These are phyloP conservation scores for Aureobasidium sp. DNA, from an alignment of 2,329 filamentous ascomycete species.

Conservation along the genomic window DNA sequence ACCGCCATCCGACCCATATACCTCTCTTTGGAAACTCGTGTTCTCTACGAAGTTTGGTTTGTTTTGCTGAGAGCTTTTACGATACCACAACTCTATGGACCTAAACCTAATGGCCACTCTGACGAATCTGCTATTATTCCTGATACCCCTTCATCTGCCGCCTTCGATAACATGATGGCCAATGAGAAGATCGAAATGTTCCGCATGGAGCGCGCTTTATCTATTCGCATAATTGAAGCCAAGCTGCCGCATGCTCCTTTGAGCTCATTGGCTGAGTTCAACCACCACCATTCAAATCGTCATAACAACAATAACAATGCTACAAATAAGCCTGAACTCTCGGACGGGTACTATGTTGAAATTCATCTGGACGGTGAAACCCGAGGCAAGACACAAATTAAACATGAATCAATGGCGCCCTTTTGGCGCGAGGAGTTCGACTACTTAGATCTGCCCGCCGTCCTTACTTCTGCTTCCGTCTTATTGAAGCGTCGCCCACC, in stretches of 20 bases:
- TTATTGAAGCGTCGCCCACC: slow-evolving; percentile 56
- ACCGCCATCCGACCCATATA: slow-evolving; percentile 82
- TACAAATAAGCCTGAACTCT: not conserved
- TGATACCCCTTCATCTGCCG: slow-evolving; percentile 27
- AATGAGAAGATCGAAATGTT: slow-evolving; percentile 50
- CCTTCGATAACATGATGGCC: slow-evolving; percentile 18
- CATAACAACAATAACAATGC: slow-evolving; percentile 7
- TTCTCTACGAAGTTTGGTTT: slow-evolving; percentile 97
- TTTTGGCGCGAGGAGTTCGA: slow-evolving; percentile 80
- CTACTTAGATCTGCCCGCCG: slow-evolving; percentile 63
- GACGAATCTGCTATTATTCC: slow-evolving; percentile 19
- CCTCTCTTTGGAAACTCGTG: slow-evolving; percentile 73
- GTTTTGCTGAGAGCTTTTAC: slow-evolving; percentile 85
- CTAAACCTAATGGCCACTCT: slow-evolving; percentile 28
- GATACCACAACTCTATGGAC: slow-evolving; percentile 79
- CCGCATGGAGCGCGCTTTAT: slow-evolving; percentile 54
- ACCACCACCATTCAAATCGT: slow-evolving; percentile 11
- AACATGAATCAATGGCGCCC: slow-evolving; percentile 61
- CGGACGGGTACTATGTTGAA: slow-evolving; percentile 68
- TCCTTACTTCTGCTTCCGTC: slow-evolving; percentile 60
- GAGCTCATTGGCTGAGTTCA: slow-evolving; percentile 10
- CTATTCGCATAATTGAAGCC: slow-evolving; percentile 53
- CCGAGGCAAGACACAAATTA: slow-evolving; percentile 64
- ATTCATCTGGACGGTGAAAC: slow-evolving; percentile 73
- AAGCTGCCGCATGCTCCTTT: slow-evolving; percentile 20